Conservation (phyloP, 176 grass and related monocot genomes). For the Ananas comosus region DNA sequence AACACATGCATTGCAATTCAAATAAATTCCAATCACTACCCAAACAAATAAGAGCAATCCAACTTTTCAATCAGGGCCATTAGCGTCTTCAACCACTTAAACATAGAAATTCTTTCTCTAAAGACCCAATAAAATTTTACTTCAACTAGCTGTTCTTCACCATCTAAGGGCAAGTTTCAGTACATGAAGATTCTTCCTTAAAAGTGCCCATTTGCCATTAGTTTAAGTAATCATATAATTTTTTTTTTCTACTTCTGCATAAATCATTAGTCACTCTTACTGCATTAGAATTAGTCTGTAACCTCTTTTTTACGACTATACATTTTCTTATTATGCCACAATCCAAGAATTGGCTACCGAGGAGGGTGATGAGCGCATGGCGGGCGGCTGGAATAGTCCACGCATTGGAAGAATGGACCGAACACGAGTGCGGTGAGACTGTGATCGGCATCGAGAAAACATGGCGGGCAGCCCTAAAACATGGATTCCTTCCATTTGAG, state of each 20-base stretch:
- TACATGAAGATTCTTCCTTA: neutral
- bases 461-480: slow-evolving; percentile 40
- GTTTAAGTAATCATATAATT: neutral
- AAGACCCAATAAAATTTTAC: no score
- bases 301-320: neutral
- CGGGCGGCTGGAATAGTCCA: slow-evolving; percentile 22
- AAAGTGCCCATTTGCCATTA: neutral
- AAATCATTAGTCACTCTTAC: no score
- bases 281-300: no score
- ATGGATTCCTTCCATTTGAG: slow-evolving; percentile 55
- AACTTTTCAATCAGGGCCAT: neutral
- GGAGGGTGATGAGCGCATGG: slow-evolving; percentile 28
- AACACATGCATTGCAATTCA: neutral
- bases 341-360: slow-evolving; percentile 17
- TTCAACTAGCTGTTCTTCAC: no score
- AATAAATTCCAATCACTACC: no score
- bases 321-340: neutral
- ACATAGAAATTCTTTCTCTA: no score
- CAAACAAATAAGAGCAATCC: no score
- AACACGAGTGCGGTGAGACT: slow-evolving; percentile 10
- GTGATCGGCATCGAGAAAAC: slow-evolving; percentile 24
- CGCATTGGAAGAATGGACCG: slow-evolving; percentile 16
- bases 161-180: no score
- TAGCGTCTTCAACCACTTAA: neutral
- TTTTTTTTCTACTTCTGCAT: neutral